Evolutionary conservation across 768 basidiomycete genomes (phyloP), one percentile per base, ranked within the genome.

Genomic region (Lactifluus rugatus): DNA sequence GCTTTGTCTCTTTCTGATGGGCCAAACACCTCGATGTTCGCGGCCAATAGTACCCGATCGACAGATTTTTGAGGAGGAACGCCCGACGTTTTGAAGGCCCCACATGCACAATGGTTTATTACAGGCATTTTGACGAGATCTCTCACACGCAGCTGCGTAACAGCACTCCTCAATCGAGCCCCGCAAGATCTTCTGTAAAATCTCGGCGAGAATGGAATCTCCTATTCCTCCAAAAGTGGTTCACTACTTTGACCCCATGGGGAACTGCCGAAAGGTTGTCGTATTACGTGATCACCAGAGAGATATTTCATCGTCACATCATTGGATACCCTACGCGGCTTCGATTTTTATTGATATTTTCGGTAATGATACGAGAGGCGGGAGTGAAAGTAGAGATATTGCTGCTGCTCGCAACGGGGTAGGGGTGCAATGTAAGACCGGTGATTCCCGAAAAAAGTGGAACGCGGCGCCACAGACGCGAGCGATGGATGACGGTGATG

Each of bases 391-490:
- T 39, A n/a, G 37, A 23, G 46, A 13, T 47, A 45, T 17, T n/a
- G 46, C 41, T 23, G 44, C 34, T 25, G 25, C 6, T 46, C 53
- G 53, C 53, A 26, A 46, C 34, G 10, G 9, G 28, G 28, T 31
- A 31, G 9, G 28, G 28, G 28, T 28, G 36, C 1, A 9, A 25
- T 11, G 31, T 23, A 13, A 34, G 23, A 13, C 4, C 48, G 48
- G 48, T 16, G 42, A 55, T 60, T 37, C 11, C 53, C 48, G 48
- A 60, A 50, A 50, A 52, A 57, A 57, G 32, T 7, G 5, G 39
- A n/a, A 28, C 13, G 32, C 42, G 48, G 36, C 54, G 58, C 53
- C 58, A 60, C 54, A 51, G 58, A 39, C 58, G 36, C 54, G 58
- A 45, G 21, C 21, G 44, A 44, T 55, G 53, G 54, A 54, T 26